Base-by-base conservation (phyloP, 2,329 filamentous ascomycete species). In the Pseudofabraea citricarpa region DNA sequence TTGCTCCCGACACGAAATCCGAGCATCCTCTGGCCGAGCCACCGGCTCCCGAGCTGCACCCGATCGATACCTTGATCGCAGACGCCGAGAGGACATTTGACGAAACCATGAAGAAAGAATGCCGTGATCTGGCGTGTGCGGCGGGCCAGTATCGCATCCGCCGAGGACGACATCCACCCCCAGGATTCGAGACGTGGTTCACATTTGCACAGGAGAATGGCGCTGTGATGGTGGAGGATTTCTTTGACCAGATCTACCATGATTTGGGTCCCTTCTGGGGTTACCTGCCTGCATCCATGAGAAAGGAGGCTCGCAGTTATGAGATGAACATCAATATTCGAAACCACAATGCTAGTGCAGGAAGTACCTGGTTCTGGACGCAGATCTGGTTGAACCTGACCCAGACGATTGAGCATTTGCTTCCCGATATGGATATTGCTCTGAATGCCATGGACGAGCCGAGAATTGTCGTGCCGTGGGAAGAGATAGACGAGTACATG, bases 391-490 rank as follows among this genome's bases (percentile, higher is more conserved):
- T 56, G 33, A 56, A 60, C 35, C 47, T 65, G 50, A 57, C 60
- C 2, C 26, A 54, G 38, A 64, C 32, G 51, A 74, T 80, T 32
- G 71, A 74, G 33, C 57, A 69, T 12, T 62, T 72, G 36, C 58
- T 85, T 16, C 81, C 81, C 2, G 79, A 85, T 51, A 74, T 85
- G 57, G 79, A 84, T 55, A 80, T 85, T 64, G 72, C 79, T 9
- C 73, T 83, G 62, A 84, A 84, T 58, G 70, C 73, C 39, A 73
- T 81, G 68, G 80, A 84, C 56, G 79, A 84, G 58, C 72, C 80
- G 10, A 68, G 81, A n/a, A 63, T 85, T 15, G 62, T 83, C 22
- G 74, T 78, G 1, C 71, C 75, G 6, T 79, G 72, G 64, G 72
- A 82, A 40, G 66, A 73, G 9, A 71, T 84, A 32, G 65, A 73